These are phyloP conservation scores for Diaporthe sp. DNA, from an alignment of 2,329 filamentous ascomycete genomes.

Conservation along the genomic window DNA sequence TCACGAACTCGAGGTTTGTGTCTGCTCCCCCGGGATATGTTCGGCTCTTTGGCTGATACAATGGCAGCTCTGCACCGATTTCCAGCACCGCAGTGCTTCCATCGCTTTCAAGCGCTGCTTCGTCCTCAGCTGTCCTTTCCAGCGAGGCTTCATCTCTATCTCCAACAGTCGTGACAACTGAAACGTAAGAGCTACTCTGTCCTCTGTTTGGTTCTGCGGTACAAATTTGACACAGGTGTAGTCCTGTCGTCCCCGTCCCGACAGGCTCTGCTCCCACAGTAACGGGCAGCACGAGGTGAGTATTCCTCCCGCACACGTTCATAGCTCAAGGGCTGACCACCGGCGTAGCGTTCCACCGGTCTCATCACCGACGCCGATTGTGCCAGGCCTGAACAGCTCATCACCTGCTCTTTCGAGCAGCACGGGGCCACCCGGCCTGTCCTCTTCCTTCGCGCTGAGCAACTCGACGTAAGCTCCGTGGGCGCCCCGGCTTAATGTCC, in stretches of 20 bases:
- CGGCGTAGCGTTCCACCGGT: conserved; percentile 4
- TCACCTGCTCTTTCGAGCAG: neutral
- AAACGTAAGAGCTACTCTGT: conserved; percentile 35
- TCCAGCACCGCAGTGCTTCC: neutral
- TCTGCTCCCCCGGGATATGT: neutral
- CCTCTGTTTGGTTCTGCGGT: conserved; percentile 28
- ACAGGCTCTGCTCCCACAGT: conserved; percentile 26
- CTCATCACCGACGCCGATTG: neutral
- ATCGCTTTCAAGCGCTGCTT: neutral
- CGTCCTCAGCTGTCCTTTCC: neutral
- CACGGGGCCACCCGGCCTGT: neutral
- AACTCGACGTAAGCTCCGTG: conserved; percentile 31
- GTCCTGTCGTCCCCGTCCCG: conserved; percentile 28
- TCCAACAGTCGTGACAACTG: neutral
- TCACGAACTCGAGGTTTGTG: conserved; percentile 37
- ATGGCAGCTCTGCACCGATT: conserved; percentile 1
- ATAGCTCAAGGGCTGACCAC: neutral
- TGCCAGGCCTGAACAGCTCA: conserved; percentile 10
- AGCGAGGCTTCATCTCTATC: neutral
- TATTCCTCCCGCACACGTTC: neutral
- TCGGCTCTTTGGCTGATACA: conserved; percentile 4
- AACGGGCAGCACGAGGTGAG: conserved; percentile 30
- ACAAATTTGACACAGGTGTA: conserved; percentile 43
- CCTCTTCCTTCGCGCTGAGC: conserved; percentile 11
- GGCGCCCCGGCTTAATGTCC: neutral